phyloP scores from a whole-genome alignment of 2,329 filamentous ascomycete species.

The Trichoderma aggressivum region DNA sequence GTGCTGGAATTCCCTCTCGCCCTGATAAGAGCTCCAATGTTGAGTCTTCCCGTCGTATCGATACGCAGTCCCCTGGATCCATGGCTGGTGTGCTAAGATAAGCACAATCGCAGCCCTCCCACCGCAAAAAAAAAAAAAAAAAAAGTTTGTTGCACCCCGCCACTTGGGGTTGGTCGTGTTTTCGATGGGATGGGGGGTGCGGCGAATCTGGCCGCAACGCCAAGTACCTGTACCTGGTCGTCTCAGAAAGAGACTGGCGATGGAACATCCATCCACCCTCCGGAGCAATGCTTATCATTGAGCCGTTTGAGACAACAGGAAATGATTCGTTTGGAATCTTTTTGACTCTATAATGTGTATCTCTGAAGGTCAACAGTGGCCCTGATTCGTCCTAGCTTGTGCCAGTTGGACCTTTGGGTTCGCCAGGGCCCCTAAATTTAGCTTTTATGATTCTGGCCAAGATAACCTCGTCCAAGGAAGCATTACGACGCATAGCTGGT shows the following conservation, averaged over 20 bases:
- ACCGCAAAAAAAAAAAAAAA: background rate
- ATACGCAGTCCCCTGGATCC: conserved; percentile 1
- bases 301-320: background rate
- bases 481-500: background rate
- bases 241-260: background rate
- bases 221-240: background rate
- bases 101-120: conserved; percentile 1
- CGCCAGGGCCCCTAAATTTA: background rate
- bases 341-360: background rate
- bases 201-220: background rate
- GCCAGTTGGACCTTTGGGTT: background rate
- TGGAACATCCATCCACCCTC: background rate
- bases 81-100: conserved; percentile 8
- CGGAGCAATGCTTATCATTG: background rate
- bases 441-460: background rate
- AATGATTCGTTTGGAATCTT: conserved; percentile 9
- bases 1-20: background rate
- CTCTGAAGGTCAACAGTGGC: background rate
- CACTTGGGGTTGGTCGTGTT: conserved; percentile 1
- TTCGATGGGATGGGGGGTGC: conserved; percentile 8
- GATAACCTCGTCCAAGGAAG: background rate
- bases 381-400: background rate
- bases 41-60: background rate
- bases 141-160: conserved; percentile 17
- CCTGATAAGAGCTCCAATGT: background rate